Percentiles rank a stretch among this genome's conserved stretches.
Evolutionary conservation across 2,329 filamentous ascomycete genomes (phyloP).

Genomic region (Dryadomyces quercus-mongolicae): DNA sequence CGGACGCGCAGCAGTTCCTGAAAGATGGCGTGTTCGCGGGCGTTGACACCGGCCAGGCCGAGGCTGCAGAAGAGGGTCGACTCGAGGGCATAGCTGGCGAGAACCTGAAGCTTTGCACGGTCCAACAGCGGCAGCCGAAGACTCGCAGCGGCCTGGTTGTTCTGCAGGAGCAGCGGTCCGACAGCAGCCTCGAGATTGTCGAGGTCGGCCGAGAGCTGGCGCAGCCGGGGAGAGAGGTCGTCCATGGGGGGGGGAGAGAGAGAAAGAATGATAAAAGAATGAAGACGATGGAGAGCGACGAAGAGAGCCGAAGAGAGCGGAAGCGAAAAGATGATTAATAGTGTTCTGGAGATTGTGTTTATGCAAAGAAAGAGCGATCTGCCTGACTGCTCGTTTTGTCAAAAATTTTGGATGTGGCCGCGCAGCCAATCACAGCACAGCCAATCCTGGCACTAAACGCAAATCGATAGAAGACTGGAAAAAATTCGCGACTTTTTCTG

Average conservation of each 20-base stretch:
- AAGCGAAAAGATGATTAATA: neutral
- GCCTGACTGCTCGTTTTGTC: neutral
- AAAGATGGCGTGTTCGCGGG: slow-evolving; percentile 77
- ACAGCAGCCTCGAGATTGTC: slow-evolving; percentile 67
- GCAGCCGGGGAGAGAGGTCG: slow-evolving; percentile 55
- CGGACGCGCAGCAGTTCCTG: slow-evolving; percentile 75
- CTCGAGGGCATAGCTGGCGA: slow-evolving; percentile 80
- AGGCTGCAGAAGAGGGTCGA: slow-evolving; percentile 78
- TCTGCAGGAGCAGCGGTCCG: slow-evolving; percentile 50
- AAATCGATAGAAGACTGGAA: neutral
- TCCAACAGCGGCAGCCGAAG: slow-evolving; percentile 50
- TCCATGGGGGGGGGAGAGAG: slow-evolving; percentile 4
- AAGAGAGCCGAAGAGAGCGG: neutral
- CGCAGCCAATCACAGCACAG: slow-evolving; percentile 4
- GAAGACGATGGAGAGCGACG: neutral
- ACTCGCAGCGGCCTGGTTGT: neutral
- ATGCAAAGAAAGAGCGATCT: neutral
- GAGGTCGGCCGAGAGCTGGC: slow-evolving; percentile 65
- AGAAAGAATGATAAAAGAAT: neutral
- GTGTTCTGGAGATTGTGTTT: neutral
- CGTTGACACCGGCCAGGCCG: slow-evolving; percentile 64
- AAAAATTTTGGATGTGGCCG: neutral
- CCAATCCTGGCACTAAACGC: neutral
- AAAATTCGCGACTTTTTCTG: neutral
- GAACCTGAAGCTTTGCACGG: slow-evolving; percentile 86